Evolutionary conservation across 352 stramenopile species (phyloP), one percentile per base, ranked within the genome.

Genomic region (Globisporangium sylvaticum): DNA sequence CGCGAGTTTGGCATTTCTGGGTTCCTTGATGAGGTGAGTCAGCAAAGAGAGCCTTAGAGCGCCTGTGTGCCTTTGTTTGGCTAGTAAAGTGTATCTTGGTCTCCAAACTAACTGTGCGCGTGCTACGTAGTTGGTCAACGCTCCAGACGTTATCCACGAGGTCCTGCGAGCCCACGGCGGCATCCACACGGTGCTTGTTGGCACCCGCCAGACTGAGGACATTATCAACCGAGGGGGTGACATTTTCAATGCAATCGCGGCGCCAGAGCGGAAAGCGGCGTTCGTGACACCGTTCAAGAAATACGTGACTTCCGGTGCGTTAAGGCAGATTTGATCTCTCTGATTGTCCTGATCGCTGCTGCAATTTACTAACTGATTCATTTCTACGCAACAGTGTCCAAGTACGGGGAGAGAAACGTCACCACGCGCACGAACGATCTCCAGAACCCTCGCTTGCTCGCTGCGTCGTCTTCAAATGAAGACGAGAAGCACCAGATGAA

Each of bases 251-350:
- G 66, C 74, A 5, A 75, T 96, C 25, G 72, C 83, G 1, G 73
- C 74, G 0, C 64, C 72, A 10, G 83, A 93, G 56, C 72, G 84
- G n/a, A 88, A 88, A 34, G 78, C 83, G 29, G 84, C 84, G 8
- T 91, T 96, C 22, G 79, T 94, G 24, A 96, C 87, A 10, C 88
- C 88, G 4, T 90, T 71, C 68, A 95, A 96, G 65, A 94, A 93
- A 79, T 96, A 96, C 48, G 83, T 95, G 18, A 90, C 84, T 4
- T 89, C 85, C 62, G 81, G 83, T 89, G 68, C 25, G 76, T 72
- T 4, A n/a, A n/a, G n/a, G n/a, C n/a, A n/a, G 2, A 12, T 50
- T 5, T 10, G 6, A 12, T 14, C 20, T 50, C 2, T 20, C 7
- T n/a, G 54, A 1, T 29, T 8, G 0, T 25, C 4, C 3, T 46